A percentile compares a stretch with the other conserved stretches of the same genome.
Evolutionary conservation across 2,329 filamentous ascomycete species (phyloP).

Genomic region (Amphichorda felina): DNA sequence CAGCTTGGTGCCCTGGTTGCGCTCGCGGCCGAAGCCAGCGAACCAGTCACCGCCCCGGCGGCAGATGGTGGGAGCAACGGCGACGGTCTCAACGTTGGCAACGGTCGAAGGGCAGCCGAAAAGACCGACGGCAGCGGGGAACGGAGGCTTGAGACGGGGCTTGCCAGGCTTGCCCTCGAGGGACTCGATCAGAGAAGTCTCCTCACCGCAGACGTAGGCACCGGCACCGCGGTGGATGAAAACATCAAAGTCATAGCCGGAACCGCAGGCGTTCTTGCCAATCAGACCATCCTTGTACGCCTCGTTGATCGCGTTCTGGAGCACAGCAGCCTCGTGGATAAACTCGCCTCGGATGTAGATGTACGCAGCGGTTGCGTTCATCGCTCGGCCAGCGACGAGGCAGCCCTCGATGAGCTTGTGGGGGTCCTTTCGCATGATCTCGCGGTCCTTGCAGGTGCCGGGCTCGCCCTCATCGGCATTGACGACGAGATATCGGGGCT

Average conservation of each 20-base stretch:
- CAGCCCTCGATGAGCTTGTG: slow-evolving; percentile 99
- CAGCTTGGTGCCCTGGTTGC: slow-evolving; percentile 94
- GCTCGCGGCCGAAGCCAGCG: slow-evolving; percentile 83
- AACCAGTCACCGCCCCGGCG: slow-evolving; percentile 91
- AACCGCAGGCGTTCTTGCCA: slow-evolving; percentile 95
- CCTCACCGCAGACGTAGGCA: slow-evolving; percentile 96
- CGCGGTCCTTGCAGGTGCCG: slow-evolving; percentile 97
- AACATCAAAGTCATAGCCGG: slow-evolving; percentile 96
- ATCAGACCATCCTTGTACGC: slow-evolving; percentile 91
- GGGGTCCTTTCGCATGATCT: slow-evolving; percentile 99
- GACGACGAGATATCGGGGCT: slow-evolving; percentile 92
- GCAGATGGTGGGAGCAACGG: slow-evolving; percentile 91
- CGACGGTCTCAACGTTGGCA: slow-evolving; percentile 94
- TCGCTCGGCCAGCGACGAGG: slow-evolving; percentile 87
- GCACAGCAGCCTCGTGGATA: slow-evolving; percentile 84
- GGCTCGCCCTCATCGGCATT: slow-evolving; percentile 98
- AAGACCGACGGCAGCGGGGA: slow-evolving; percentile 91
- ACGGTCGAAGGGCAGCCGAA: slow-evolving; percentile 98
- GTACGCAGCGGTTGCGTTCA: slow-evolving; percentile 98
- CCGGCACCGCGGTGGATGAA: slow-evolving; percentile 94
- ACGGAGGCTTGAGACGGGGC: slow-evolving; percentile 95
- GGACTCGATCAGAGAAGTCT: slow-evolving; percentile 96
- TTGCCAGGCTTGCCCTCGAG: slow-evolving; percentile 98
- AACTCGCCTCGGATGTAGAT: slow-evolving; percentile 99
- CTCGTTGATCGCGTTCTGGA: slow-evolving; percentile 94